phyloP scores from a whole-genome alignment of 352 stramenopile genomes.

The Phytopythium montanum region DNA sequence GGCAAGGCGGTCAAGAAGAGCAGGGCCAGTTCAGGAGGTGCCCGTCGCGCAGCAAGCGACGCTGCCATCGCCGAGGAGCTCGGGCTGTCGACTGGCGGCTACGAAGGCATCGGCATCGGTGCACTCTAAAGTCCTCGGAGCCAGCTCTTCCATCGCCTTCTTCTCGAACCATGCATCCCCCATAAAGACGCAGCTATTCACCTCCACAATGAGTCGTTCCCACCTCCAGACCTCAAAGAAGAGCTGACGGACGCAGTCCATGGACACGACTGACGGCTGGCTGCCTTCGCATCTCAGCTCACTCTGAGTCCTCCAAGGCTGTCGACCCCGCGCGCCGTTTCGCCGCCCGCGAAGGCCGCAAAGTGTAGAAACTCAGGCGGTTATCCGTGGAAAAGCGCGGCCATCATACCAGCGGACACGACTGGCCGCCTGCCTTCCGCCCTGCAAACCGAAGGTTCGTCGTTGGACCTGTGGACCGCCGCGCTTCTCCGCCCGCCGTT shows the following conservation, averaged over 20 bases:
- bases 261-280: too few relatives aligned
- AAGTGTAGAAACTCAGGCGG: too few relatives aligned
- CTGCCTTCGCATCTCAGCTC: too few relatives aligned
- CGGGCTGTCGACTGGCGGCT: slow-evolving; percentile 41
- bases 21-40: slow-evolving; percentile 9
- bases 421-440: too few relatives aligned
- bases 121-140: slow-evolving; percentile 44
- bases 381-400: too few relatives aligned
- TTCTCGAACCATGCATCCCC: not conserved
- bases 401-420: too few relatives aligned
- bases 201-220: too few relatives aligned
- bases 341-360: too few relatives aligned
- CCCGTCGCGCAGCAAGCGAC: slow-evolving; percentile 27
- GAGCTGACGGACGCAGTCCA: too few relatives aligned
- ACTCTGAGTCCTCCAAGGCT: too few relatives aligned
- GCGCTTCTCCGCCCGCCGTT: not conserved
- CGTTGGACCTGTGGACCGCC: not conserved
- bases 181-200: not conserved
- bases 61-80: slow-evolving; percentile 47
- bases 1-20: slow-evolving; percentile 22
- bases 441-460: not conserved
- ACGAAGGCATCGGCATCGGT: slow-evolving; percentile 62
- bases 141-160: not conserved
- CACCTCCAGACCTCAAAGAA: too few relatives aligned
- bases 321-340: too few relatives aligned